Percentiles rank a stretch among this genome's conserved stretches.
Evolutionary conservation across 1,284 basidiomycete species (phyloP).

Genomic region (Boletellus dicymbophilus): DNA sequence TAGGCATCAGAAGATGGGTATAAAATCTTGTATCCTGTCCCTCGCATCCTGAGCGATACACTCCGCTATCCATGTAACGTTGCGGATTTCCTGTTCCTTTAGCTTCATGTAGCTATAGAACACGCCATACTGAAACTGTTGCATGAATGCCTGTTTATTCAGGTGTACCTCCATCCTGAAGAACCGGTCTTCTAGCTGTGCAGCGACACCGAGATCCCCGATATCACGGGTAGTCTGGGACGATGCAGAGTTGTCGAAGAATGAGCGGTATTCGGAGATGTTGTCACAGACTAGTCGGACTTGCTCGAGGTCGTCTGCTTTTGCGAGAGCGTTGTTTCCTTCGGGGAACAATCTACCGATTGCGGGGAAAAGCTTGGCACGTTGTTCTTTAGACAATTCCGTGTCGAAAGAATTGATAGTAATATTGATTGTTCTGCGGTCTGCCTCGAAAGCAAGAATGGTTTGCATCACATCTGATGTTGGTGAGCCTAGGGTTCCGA

Average conservation of each 20-base stretch:
- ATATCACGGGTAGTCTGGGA: constrained; percentile 37
- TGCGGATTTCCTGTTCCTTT: constrained; percentile 99
- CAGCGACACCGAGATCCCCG: constrained; percentile 57
- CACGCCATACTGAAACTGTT: constrained; percentile 92
- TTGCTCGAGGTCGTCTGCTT: constrained; percentile 95
- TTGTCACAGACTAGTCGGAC: constrained; percentile 88
- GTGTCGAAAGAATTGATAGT: constrained; percentile 99
- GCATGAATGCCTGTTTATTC: constrained; percentile 93
- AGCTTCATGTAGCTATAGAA: constrained; percentile 96
- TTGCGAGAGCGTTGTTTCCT: constrained; percentile 93
- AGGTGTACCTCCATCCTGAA: constrained; percentile 93
- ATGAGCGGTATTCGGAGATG: constrained; percentile 87
- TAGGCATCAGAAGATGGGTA: constrained; percentile 71
- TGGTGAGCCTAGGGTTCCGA: constrained; percentile 77
- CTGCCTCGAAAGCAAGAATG: constrained; percentile 95
- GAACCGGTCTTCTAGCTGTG: constrained; percentile 92
- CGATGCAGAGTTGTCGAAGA: constrained; percentile 72
- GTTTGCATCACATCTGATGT: constrained; percentile 89
- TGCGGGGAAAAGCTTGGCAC: constrained; percentile 93
- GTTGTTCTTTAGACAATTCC: constrained; percentile 92
- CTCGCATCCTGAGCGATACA: constrained; percentile 95
- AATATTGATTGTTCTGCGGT: constrained; percentile 96
- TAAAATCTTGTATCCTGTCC: constrained; percentile 92
- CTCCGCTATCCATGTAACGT: constrained; percentile 97
- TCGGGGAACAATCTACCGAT: constrained; percentile 95